Conservation (phyloP, 192 early-diverging fungal species). For the Backusella australiensis region DNA sequence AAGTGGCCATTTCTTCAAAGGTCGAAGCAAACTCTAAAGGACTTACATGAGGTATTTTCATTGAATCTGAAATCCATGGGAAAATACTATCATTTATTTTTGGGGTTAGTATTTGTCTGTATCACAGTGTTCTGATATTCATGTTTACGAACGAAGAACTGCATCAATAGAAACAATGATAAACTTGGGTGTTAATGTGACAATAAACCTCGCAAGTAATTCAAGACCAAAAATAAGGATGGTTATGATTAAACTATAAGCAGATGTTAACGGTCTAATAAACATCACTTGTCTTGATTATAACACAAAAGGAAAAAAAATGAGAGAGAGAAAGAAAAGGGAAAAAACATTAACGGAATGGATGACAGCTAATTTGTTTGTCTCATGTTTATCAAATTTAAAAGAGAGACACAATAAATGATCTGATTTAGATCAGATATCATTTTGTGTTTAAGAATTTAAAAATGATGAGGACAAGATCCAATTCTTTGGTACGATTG, state of each 20-base stretch:
- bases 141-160: background rate
- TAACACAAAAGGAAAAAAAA: background rate
- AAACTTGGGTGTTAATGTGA: background rate
- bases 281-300: background rate
- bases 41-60: background rate
- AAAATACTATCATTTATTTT: background rate
- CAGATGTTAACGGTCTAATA: background rate
- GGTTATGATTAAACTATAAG: background rate
- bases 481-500: too few species aligned
- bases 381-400: background rate
- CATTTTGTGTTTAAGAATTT: too few species aligned
- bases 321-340: background rate
- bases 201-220: background rate
- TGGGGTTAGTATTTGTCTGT: background rate
- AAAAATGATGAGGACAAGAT: too few species aligned
- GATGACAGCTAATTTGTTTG: constrained; percentile 3
- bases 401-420: background rate
- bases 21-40: constrained; percentile 3
- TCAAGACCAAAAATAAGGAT: background rate
- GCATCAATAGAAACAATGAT: constrained; percentile 2
- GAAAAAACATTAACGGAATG: background rate
- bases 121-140: background rate
- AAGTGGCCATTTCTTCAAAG: background rate
- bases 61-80: background rate
- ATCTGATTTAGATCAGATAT: background rate